These are phyloP conservation scores for Ophiostoma populinum DNA, from an alignment of 2,329 filamentous ascomycete genomes.

Conservation along the genomic window DNA sequence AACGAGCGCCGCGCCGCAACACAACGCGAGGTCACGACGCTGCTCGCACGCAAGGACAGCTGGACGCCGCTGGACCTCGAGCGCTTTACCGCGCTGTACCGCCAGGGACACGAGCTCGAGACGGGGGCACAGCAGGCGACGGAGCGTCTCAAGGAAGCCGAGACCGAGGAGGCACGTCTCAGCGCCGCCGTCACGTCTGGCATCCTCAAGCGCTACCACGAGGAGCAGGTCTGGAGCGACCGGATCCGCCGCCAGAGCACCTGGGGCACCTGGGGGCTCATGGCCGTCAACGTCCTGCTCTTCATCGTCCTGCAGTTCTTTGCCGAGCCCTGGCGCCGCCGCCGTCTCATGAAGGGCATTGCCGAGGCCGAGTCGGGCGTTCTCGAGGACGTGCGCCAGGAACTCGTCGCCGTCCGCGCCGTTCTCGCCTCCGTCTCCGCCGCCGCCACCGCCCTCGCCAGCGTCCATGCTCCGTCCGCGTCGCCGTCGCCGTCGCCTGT, in stretches of 20 bases:
- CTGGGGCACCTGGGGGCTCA: conserved; percentile 95
- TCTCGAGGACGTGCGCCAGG: conserved; percentile 29
- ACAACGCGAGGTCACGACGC: conserved; percentile 86
- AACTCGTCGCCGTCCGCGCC: conserved; percentile 21
- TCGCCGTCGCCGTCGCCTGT: conserved; percentile 13
- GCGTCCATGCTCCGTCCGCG: conserved; percentile 22
- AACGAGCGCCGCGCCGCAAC: conserved; percentile 71
- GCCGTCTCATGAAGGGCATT: conserved; percentile 64
- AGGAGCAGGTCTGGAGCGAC: conserved; percentile 98
- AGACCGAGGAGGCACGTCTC: conserved; percentile 64
- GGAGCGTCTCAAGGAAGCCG: conserved; percentile 54
- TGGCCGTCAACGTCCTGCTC: conserved; percentile 87
- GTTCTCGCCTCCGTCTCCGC: conserved; percentile 13
- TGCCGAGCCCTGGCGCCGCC: conserved; percentile 81
- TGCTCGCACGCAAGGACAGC: conserved; percentile 83
- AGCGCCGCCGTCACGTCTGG: conserved; percentile 59
- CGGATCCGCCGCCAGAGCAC: conserved; percentile 92
- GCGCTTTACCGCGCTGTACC: conserved; percentile 82
- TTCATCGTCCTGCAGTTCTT: conserved; percentile 76
- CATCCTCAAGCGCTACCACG: conserved; percentile 85
- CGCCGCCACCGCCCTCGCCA: conserved; percentile 13
- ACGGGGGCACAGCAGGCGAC: conserved; percentile 60
- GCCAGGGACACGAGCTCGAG: conserved; percentile 85
- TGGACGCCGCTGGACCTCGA: conserved; percentile 82
- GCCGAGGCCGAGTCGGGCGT: conserved; percentile 56